Percentiles rank a stretch among this genome's conserved stretches.
Evolutionary conservation across 2,329 filamentous ascomycete genomes (phyloP).

Genomic region (Ophiobolus disseminans): DNA sequence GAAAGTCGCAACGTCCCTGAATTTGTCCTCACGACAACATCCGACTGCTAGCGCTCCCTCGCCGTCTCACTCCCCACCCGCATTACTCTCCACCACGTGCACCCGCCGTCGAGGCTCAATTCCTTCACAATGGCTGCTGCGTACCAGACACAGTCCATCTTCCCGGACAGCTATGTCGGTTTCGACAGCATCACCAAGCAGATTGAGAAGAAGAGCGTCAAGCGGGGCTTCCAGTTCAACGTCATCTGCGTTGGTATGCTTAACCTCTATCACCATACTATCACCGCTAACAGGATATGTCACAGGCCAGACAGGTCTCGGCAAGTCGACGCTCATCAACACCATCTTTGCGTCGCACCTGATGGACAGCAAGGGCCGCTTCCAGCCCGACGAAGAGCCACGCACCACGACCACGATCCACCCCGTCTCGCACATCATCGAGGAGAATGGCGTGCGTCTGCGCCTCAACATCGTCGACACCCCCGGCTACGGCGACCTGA

Average conservation of each 20-base stretch:
- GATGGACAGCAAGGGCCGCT: slow-evolving; percentile 97
- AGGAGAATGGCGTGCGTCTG: slow-evolving; percentile 98
- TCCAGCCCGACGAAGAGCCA: slow-evolving; percentile 89
- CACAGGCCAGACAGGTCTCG: slow-evolving; percentile 93
- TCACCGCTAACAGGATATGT: no score
- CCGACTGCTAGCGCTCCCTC: slow-evolving; percentile 22
- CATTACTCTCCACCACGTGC: slow-evolving; percentile 8
- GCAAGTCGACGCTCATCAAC: slow-evolving; percentile 99
- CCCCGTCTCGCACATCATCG: slow-evolving; percentile 96
- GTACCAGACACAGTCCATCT: slow-evolving; percentile 69
- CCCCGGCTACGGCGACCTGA: slow-evolving; percentile 95
- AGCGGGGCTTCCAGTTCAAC: slow-evolving; percentile 99
- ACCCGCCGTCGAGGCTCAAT: slow-evolving; percentile 31
- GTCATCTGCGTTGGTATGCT: slow-evolving; percentile 97
- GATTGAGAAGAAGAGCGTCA: slow-evolving; percentile 99
- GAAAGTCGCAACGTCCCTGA: slow-evolving; percentile 47
- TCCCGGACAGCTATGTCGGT: slow-evolving; percentile 97
- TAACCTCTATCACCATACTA: no score
- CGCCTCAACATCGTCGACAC: slow-evolving; percentile 99
- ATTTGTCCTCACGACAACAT: slow-evolving; percentile 35
- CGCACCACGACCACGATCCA: slow-evolving; percentile 98
- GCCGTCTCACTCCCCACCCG: slow-evolving; percentile 15
- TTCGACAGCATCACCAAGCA: slow-evolving; percentile 99
- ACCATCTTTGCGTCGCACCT: slow-evolving; percentile 99
- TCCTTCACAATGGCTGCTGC: slow-evolving; percentile 66